A percentile compares a stretch with the other conserved stretches of the same genome.
phyloP scores from a whole-genome alignment of 2,329 filamentous ascomycete genomes.

The Madurella fahalii region DNA sequence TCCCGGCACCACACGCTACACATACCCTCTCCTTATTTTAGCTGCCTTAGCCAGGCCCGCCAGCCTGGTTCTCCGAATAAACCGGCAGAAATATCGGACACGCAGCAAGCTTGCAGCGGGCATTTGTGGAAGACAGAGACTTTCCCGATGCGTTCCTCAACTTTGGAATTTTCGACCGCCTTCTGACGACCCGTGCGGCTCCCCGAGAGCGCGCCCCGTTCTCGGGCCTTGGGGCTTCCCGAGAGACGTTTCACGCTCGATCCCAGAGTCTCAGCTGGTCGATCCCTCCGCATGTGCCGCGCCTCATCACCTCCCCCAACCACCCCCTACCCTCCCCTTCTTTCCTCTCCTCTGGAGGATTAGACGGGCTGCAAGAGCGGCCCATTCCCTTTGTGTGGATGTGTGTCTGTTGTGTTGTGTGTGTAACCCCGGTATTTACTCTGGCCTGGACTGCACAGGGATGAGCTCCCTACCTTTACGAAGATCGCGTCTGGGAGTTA shows the following conservation, averaged over 20 bases:
- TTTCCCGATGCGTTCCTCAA: too few relatives aligned
- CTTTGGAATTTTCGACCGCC: too few relatives aligned
- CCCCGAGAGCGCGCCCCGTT: constrained; percentile 1
- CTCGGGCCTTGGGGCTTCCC: constrained; percentile 13
- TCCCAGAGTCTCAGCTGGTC: constrained; percentile 39
- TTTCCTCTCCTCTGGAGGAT: neutral
- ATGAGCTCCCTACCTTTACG: neutral
- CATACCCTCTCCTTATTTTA: too few relatives aligned
- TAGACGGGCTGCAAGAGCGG: neutral
- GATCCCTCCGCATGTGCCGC: constrained; percentile 32
- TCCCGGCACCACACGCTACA: too few relatives aligned
- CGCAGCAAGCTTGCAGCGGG: too few relatives aligned
- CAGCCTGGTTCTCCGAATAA: too few relatives aligned
- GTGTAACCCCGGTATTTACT: neutral
- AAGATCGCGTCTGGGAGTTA: neutral
- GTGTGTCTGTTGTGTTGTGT: neutral
- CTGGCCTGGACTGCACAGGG: neutral
- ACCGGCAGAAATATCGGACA: too few relatives aligned
- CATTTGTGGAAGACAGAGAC: too few relatives aligned
- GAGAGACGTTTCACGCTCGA: constrained; percentile 37
- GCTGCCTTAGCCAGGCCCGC: too few relatives aligned
- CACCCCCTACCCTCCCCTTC: too few relatives aligned
- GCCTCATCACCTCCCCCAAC: constrained; percentile 7
- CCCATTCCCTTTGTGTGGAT: neutral
- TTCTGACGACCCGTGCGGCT: neutral